Base-by-base conservation (phyloP, 345 rosid genomes). In the Erysimum cheiranthoides region DNA sequence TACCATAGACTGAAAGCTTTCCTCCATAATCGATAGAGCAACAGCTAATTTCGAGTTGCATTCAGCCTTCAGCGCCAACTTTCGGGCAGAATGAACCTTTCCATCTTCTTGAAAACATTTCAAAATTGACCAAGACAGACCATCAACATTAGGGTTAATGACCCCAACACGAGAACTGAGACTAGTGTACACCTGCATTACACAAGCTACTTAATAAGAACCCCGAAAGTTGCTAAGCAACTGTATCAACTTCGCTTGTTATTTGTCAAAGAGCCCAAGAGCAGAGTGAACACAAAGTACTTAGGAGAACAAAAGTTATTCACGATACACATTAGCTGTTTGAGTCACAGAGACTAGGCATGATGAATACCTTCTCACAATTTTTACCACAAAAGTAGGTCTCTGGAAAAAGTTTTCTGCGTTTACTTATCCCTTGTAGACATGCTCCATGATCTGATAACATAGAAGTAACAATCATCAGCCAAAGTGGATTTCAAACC, bases 11-110 rank as follows among this genome's bases (percentile, higher is more conserved):
- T 82, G 89, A 86, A 94, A 94, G 81, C 95, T 87, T 79, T 91
- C 97, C 84, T 94, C 98, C 96, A 94, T 86, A 45, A 94, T 85
- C 43, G 97, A 85, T 75, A 94, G 90, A 72, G 93, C 89, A 78
- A 94, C 94, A 47, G 90, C 96, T 77, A 94, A 80, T 66, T 90
- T 94, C 28, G 96, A 86, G 89, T 94, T 91, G 86, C 98, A 88
- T 83, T 91, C 97, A 40, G 96, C 98, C 82, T 90, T 94, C 58
- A 91, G 71, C 42, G 93, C 94, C 52, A 90, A 71, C 80, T 87
- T 75, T 71, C 85, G 85, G 36, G 93, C 88, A 53, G 98, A 91
- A 60, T 71, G 90, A 81, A 85, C 84, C 54, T 86, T 91, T 80
- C 83, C 93, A 77, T 91, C 93, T 74, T 91, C 98, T 62, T 85